Base-by-base conservation (phyloP, 495 filamentous ascomycete species). In the Pseudoneurospora amorphoporcata region DNA sequence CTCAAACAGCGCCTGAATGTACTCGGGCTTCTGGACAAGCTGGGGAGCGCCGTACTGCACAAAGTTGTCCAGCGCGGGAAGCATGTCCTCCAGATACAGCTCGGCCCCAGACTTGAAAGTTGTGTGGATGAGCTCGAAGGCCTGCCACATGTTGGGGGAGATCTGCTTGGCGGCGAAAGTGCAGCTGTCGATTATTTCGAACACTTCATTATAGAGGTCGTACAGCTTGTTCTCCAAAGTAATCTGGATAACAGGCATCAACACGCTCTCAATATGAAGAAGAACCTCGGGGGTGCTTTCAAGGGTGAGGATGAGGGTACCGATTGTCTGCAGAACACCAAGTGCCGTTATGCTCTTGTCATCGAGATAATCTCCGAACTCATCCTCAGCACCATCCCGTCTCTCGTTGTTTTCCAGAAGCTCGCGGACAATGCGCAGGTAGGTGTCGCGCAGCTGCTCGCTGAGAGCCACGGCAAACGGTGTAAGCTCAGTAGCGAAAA, bases 121-220 rank as follows among this genome's bases (percentile, higher is more conserved):
- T 75, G 92, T 88, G 80, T 98, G 96, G 73, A 99, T 95, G 39
- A 98, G 89, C 81, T 94, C 94, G 76, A 99, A 99, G 3, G 96
- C 94, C 78, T 94, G 89, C 95, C 95, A 99, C 95, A 99, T 99
- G 40, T 91, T 97, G 32, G 92, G 90, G 4, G 95, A 97, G 73
- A 99, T 97, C 42, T 88, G 87, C 84, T 98, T 99, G 42, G 95
- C 94, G 17, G 95, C 91, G 79, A 98, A 99, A n/a, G 96, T 99
- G 83, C 96, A 99, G 86, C 93, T 97, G 80, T 99, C 95, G 76
- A 99, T 96, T 76, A 99, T 99, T 82, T 99, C 95, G 77, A 99
- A 99, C 14, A 98, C 88, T 77, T 99, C 95, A 78, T 98, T 98
- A 81, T 97, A 98, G 2, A 99, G 84, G 82, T 99, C 92, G 76